phyloP scores from a whole-genome alignment of 805 yeast species.

The Kodamaea leandrae region DNA sequence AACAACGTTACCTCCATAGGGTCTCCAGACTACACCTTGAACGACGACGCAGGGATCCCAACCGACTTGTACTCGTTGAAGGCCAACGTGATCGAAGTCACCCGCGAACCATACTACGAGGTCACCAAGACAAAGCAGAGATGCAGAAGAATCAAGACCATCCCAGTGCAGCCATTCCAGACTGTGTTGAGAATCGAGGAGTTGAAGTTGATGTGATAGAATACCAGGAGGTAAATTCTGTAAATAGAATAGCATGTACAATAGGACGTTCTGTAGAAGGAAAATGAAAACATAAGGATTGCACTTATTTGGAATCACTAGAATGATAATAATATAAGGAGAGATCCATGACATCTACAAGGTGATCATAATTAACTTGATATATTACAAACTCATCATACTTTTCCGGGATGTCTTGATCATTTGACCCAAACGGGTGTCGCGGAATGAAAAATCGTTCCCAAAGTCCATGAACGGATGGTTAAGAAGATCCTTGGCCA shows the following conservation, averaged over 20 bases:
- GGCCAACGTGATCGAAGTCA: constrained; percentile 83
- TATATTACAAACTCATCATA: constrained; percentile 7
- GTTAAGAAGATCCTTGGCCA: constrained; percentile 62
- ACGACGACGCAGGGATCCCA: constrained; percentile 38
- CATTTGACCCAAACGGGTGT: constrained; percentile 54
- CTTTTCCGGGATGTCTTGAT: constrained; percentile 37
- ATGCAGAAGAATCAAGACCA: constrained; percentile 74
- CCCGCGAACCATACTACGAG: constrained; percentile 70
- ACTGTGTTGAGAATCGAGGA: constrained; percentile 79
- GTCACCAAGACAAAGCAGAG: constrained; percentile 61
- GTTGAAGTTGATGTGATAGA: constrained; percentile 50
- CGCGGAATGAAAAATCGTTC: constrained; percentile 45
- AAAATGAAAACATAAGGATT: no score
- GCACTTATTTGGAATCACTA: no score
- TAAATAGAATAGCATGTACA: constrained; percentile 7
- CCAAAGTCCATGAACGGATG: constrained; percentile 51
- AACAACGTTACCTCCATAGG: constrained; percentile 81
- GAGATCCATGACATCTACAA: no score
- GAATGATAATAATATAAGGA: no score
- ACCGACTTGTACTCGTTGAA: constrained; percentile 59
- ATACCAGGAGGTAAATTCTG: not conserved
- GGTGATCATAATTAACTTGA: no score
- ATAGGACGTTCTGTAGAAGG: not conserved
- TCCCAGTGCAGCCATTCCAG: constrained; percentile 69
- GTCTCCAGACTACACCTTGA: constrained; percentile 72